Evolutionary conservation across 176 grass and related monocot genomes (phyloP), one percentile per base, ranked within the genome.

Genomic region (Otatea glauca): DNA sequence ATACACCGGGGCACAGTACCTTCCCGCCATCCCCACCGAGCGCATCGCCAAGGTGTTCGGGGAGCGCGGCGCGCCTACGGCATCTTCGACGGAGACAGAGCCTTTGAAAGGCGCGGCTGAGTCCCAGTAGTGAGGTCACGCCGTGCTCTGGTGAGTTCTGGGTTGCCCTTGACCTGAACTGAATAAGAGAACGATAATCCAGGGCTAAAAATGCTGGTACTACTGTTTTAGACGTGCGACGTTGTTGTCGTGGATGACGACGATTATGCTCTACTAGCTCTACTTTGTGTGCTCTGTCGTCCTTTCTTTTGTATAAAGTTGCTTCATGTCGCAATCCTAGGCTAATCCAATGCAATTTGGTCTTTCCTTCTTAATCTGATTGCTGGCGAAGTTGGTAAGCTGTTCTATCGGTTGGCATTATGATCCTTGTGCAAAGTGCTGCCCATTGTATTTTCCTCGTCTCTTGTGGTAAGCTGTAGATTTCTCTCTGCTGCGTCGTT

Each of bases 31-130:
- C 56, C 96, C 96, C 15, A 51, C 77, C 44, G 86, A 90, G 58
- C 86, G 91, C 85, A 95, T 98, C 45, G 91, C 91, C 75, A 90
- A 98, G 87, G 83, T 87, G 20, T 98, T 98, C 81, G 74, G 86
- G 29, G 54, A 71, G 34, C 62, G 61, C 38, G n/a, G 61, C 45
- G 39, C 15, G 18, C 21, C 39, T 29, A 56, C 62, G 11, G 9
- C 63, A n/a, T 27, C 11, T 10, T 7, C 73, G 17, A 59, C 77
- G 35, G 77, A 65, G 63, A 7, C 34, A 0, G 48, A 82, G 75
- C 56, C 49, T 21, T 18, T 29, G 34, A 71, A 65, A 20, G 35
- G 23, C 4, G 73, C 68, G 29, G 14, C 72, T 2, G 54, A n/a
- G 54, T 9, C 20, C 54, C 54, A 56, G 43, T 53, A 63, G 45